Percentiles rank a stretch among this genome's conserved stretches.
Conservation (phyloP, 169 alveolate genomes). For the Eimeria praecox region DNA sequence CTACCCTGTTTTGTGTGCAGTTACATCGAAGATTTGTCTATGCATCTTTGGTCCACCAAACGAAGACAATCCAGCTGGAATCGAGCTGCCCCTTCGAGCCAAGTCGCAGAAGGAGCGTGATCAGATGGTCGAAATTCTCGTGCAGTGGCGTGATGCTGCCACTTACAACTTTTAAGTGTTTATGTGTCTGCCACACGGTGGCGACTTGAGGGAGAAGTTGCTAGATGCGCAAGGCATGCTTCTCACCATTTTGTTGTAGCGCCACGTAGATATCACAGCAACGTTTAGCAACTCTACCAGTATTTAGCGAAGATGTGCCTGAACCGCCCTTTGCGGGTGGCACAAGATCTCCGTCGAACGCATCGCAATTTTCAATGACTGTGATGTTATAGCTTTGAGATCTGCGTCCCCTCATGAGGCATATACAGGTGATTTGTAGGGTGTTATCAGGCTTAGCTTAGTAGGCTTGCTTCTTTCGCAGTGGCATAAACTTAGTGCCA, state of each 20-base stretch:
- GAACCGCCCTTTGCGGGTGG: not conserved
- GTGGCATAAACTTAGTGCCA: not conserved
- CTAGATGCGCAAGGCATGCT: slow-evolving; percentile 35
- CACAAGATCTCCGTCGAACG: not conserved
- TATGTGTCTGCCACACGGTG: not conserved
- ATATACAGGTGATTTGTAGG: not conserved
- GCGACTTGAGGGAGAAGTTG: not conserved
- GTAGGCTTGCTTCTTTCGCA: no score
- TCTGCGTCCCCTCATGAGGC: not conserved
- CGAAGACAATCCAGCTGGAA: slow-evolving; percentile 95
- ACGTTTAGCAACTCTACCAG: not conserved
- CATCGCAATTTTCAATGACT: slow-evolving; percentile 2
- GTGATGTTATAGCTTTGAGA: not conserved
- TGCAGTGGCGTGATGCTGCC: slow-evolving; percentile 96
- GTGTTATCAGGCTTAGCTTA: not conserved
- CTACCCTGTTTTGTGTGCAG: slow-evolving; percentile 57
- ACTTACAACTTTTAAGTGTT: slow-evolving; percentile 89
- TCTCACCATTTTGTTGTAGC: not conserved
- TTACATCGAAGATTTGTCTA: slow-evolving; percentile 89
- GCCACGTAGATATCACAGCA: not conserved
- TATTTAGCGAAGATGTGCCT: not conserved
- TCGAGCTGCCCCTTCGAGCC: slow-evolving; percentile 92
- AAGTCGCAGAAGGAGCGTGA: slow-evolving; percentile 94
- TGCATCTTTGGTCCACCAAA: slow-evolving; percentile 94
- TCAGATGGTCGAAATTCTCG: slow-evolving; percentile 91